Evolutionary conservation across 2,329 filamentous ascomycete species (phyloP).

Genomic region (Dactylellina cionopaga): DNA sequence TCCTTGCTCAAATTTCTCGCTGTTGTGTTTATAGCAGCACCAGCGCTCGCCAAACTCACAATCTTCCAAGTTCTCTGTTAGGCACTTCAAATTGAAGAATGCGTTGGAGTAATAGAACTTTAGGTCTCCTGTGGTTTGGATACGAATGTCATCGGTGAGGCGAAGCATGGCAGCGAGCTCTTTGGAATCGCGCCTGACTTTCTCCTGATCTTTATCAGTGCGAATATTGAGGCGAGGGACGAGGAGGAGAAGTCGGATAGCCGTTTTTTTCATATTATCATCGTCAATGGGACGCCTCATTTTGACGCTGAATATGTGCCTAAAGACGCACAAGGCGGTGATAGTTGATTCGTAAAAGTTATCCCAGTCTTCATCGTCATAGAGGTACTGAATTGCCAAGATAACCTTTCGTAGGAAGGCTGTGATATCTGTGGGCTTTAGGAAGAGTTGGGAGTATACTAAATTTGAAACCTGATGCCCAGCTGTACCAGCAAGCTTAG

Average conservation of each 20-base stretch:
- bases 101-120: conserved; percentile 8
- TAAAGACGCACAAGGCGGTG: background rate
- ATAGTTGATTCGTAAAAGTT: conserved; percentile 1
- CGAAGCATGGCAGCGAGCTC: background rate
- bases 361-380: background rate
- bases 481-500: background rate
- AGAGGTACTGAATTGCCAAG: background rate
- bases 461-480: background rate
- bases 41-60: conserved; percentile 11
- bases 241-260: conserved; percentile 2
- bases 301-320: background rate
- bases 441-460: conserved; percentile 6
- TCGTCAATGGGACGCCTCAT: background rate
- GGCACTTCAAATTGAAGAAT: background rate
- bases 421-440: background rate
- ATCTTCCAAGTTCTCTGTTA: background rate
- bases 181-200: conserved; percentile 4
- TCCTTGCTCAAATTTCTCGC: conserved; percentile 1
- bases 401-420: conserved; percentile 7
- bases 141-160: conserved; percentile 18
- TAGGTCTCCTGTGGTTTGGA: conserved; percentile 5
- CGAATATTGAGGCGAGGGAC: background rate
- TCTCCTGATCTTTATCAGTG: conserved; percentile 3
- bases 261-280: background rate
- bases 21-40: conserved; percentile 14